Conservation (phyloP, 2,329 filamentous ascomycete species). For the Waltergamsia citrina region DNA sequence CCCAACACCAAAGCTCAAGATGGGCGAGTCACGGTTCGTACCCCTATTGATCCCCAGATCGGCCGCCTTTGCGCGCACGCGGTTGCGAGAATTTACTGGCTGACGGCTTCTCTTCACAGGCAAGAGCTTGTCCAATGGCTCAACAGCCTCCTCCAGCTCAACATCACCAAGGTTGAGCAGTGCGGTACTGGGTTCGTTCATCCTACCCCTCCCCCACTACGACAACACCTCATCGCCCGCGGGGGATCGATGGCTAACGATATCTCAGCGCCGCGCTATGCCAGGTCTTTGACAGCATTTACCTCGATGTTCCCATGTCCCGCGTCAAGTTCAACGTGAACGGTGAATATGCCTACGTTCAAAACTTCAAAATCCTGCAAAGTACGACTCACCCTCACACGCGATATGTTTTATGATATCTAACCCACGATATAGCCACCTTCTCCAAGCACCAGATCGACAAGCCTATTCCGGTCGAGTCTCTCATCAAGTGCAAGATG, state of each 20-base stretch:
- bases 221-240: constrained; percentile 5
- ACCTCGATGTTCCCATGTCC: constrained; percentile 87
- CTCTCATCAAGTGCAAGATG: constrained; percentile 97
- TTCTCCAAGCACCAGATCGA: constrained; percentile 85
- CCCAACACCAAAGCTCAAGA: constrained; percentile 18
- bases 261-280: constrained; percentile 74
- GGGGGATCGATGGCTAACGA: constrained; percentile 2
- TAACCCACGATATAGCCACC: constrained; percentile 43
- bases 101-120: constrained; percentile 38
- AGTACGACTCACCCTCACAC: constrained; percentile 48
- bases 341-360: constrained; percentile 91
- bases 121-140: constrained; percentile 96
- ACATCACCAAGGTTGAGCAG: constrained; percentile 98
- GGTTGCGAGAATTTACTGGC: not conserved
- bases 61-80: too few relatives aligned
- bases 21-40: constrained; percentile 38
- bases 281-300: constrained; percentile 98
- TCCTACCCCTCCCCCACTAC: constrained; percentile 10
- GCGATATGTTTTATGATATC: constrained; percentile 2
- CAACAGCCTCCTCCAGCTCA: constrained; percentile 95
- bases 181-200: constrained; percentile 87
- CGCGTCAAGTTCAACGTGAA: constrained; percentile 98
- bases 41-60: constrained; percentile 1
- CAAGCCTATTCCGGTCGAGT: constrained; percentile 79
- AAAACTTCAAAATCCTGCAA: constrained; percentile 97